A percentile compares a stretch with the other conserved stretches of the same genome.
Conservation (phyloP, 139 green algal species). For the Chlamydomonas incerta region DNA sequence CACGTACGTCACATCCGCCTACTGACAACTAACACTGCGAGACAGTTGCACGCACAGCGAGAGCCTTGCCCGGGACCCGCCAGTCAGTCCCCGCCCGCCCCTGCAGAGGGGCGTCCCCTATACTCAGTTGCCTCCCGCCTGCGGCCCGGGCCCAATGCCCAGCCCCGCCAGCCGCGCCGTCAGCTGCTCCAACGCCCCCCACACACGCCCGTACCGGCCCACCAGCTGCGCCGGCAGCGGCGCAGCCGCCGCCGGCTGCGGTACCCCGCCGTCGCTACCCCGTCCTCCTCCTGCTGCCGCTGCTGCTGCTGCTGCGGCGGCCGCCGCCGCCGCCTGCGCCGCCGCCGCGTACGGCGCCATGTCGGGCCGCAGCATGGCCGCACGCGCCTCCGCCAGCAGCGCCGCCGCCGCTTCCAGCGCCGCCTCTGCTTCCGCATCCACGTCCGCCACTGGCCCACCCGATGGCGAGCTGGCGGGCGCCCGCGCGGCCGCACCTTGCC, state of each 20-base stretch:
- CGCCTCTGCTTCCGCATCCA: background rate
- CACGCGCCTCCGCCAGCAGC: slow-evolving; percentile 11
- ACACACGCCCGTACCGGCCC: slow-evolving; percentile 9
- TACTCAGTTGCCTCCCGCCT: too few relatives aligned
- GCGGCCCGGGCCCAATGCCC: background rate
- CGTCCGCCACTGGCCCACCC: background rate
- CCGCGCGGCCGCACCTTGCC: too few relatives aligned
- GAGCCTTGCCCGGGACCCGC: too few relatives aligned
- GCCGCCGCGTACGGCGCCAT: background rate
- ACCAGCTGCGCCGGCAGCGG: background rate
- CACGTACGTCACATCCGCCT: too few relatives aligned
- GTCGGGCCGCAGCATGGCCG: background rate
- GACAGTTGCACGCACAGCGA: too few relatives aligned
- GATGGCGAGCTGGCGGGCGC: too few relatives aligned
- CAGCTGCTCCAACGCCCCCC: slow-evolving; percentile 28
- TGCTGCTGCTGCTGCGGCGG: background rate
- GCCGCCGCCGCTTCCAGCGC: background rate
- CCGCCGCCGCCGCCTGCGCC: too few relatives aligned
- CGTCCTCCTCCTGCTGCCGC: background rate
- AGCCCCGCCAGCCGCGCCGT: background rate
- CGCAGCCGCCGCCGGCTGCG: background rate
- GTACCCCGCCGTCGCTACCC: background rate
- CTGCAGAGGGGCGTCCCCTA: too few relatives aligned
- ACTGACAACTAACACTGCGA: too few relatives aligned
- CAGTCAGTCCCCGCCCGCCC: too few relatives aligned